These are phyloP conservation scores for Casuarina glauca DNA, from an alignment of 306 rosid species.

Conservation along the genomic window DNA sequence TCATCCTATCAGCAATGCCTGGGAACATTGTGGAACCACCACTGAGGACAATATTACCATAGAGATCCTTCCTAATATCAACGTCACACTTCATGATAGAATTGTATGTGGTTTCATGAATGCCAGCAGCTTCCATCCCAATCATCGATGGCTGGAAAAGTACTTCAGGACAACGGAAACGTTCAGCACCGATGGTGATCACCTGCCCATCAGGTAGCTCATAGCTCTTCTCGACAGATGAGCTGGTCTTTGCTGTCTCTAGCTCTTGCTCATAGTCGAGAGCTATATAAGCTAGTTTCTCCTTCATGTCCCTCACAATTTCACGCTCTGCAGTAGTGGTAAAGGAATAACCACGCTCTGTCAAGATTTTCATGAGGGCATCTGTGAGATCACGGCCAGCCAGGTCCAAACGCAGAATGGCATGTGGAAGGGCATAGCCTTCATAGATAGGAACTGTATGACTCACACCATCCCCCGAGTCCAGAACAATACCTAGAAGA, in stretches of 20 bases:
- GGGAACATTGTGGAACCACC: slow-evolving; percentile 98
- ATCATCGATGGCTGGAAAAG: slow-evolving; percentile 99
- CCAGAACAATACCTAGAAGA: slow-evolving; percentile 78
- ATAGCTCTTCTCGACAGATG: slow-evolving; percentile 89
- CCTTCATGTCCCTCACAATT: slow-evolving; percentile 95
- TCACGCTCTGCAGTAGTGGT: slow-evolving; percentile 95
- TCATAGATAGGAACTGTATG: slow-evolving; percentile 98
- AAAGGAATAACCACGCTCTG: slow-evolving; percentile 99
- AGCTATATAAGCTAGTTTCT: slow-evolving; percentile 86
- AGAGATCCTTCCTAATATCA: slow-evolving; percentile 94
- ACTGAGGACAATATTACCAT: slow-evolving; percentile 89
- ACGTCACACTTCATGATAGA: slow-evolving; percentile 99
- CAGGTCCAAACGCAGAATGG: slow-evolving; percentile 91
- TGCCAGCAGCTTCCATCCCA: slow-evolving; percentile 94
- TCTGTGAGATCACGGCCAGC: slow-evolving; percentile 99
- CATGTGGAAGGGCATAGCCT: slow-evolving; percentile 98
- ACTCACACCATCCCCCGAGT: slow-evolving; percentile 98
- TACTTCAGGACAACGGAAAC: slow-evolving; percentile 97
- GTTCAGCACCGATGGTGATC: slow-evolving; percentile 86
- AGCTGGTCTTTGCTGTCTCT: slow-evolving; percentile 82
- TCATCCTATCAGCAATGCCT: slow-evolving; percentile 98
- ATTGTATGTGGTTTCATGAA: slow-evolving; percentile 94
- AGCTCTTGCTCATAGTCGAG: slow-evolving; percentile 95
- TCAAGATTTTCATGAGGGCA: slow-evolving; percentile 87
- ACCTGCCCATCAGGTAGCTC: slow-evolving; percentile 98